Evolutionary conservation across 2,329 filamentous ascomycete genomes (phyloP).

Genomic region (Calonectria pseudoreteaudii): DNA sequence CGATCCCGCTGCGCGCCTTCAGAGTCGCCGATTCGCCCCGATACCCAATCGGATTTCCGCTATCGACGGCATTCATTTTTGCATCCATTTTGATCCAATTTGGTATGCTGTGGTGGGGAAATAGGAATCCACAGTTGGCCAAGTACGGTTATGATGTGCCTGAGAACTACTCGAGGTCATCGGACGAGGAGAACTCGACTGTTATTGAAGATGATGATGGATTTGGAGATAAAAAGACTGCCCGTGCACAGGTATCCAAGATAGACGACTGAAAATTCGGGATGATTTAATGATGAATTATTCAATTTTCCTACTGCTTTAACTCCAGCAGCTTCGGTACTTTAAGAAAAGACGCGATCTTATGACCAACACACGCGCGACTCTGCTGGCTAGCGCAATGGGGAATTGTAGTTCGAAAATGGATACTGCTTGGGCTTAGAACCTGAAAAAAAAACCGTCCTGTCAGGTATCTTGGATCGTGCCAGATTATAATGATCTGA

Average conservation of each 20-base stretch:
- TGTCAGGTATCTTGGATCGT: too few relatives aligned
- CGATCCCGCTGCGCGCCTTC: constrained; percentile 52
- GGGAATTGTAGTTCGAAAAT: neutral
- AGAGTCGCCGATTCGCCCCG: constrained; percentile 49
- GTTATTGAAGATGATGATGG: constrained; percentile 7
- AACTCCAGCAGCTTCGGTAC: neutral
- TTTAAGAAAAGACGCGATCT: neutral
- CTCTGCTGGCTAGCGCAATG: neutral
- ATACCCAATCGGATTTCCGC: constrained; percentile 52
- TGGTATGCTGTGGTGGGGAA: constrained; percentile 46
- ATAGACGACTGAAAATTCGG: neutral
- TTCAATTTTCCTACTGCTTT: neutral
- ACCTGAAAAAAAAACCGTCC: neutral
- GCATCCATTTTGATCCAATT: constrained; percentile 48
- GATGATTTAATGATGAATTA: neutral
- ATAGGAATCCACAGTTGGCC: constrained; percentile 30
- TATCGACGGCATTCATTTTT: constrained; percentile 48
- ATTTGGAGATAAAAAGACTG: constrained; percentile 4
- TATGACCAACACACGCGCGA: neutral
- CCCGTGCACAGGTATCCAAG: neutral
- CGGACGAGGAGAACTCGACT: constrained; percentile 33
- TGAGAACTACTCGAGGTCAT: constrained; percentile 21
- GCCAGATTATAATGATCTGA: too few relatives aligned
- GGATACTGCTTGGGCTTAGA: neutral
- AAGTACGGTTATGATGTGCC: constrained; percentile 37